Conservation (phyloP, 164 flowering plant species). For the Kalanchoe fedtschenkoi region DNA sequence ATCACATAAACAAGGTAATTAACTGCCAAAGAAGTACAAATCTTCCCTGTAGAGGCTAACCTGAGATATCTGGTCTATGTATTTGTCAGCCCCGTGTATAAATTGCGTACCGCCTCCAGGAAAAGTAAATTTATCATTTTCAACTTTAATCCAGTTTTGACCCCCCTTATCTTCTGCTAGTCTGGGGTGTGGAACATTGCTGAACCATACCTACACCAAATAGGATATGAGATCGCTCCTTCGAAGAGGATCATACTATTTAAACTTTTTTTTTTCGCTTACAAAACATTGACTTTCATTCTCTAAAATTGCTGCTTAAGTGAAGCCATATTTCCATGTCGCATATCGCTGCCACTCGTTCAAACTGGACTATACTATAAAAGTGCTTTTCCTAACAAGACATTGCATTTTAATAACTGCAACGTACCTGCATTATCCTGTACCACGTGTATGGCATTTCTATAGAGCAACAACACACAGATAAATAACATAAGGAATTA, state of each 20-base stretch:
- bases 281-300: too few species aligned
- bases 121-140: conserved; percentile 22
- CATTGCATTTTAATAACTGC: too few species aligned
- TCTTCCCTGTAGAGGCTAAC: conserved; percentile 10
- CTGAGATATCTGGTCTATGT: conserved; percentile 29
- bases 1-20: not conserved
- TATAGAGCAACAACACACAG: not conserved
- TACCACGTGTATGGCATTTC: too few species aligned
- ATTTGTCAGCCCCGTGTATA: conserved; percentile 23
- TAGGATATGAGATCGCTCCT: conserved; percentile 5
- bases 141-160: conserved; percentile 23
- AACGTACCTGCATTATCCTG: too few species aligned
- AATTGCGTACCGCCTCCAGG: conserved; percentile 32
- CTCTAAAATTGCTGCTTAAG: too few species aligned
- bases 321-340: too few species aligned
- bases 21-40: not conserved
- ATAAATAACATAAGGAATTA: not conserved
- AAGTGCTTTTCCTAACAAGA: too few species aligned
- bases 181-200: conserved; percentile 29
- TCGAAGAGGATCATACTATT: not conserved
- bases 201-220: conserved; percentile 31
- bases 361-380: too few species aligned
- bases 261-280: too few species aligned
- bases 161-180: conserved; percentile 31
- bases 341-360: too few species aligned